Conservation (phyloP, 2,329 filamentous ascomycete genomes). For the Aspergillus phoenicis region DNA sequence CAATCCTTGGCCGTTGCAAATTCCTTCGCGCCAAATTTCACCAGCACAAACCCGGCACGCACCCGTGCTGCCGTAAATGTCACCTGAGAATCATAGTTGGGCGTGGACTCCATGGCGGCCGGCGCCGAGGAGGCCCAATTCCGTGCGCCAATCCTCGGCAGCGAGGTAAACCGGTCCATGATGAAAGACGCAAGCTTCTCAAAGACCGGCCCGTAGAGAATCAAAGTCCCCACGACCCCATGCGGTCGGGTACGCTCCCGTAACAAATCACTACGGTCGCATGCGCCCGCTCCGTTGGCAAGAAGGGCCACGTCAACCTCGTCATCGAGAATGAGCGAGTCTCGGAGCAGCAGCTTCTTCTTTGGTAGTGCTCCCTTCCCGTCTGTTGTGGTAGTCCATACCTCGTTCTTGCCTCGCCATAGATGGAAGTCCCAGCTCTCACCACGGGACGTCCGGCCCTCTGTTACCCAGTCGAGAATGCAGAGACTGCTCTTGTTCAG, state of each 20-base stretch:
- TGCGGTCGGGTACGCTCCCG: slow-evolving; percentile 70
- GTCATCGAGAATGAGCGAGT: slow-evolving; percentile 75
- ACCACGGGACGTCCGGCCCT: slow-evolving; percentile 79
- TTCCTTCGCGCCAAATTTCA: slow-evolving; percentile 84
- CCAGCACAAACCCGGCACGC: slow-evolving; percentile 74
- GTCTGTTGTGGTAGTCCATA: slow-evolving; percentile 45
- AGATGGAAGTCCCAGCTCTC: slow-evolving; percentile 83
- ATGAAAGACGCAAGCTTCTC: slow-evolving; percentile 71
- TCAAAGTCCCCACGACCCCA: slow-evolving; percentile 80
- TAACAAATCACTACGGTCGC: slow-evolving; percentile 31
- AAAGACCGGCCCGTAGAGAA: slow-evolving; percentile 75
- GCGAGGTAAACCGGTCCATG: slow-evolving; percentile 71
- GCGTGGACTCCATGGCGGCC: slow-evolving; percentile 25
- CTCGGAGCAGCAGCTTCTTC: slow-evolving; percentile 73
- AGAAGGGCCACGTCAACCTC: slow-evolving; percentile 38
- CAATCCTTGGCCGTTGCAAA: slow-evolving; percentile 81
- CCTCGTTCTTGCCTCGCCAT: slow-evolving; percentile 85
- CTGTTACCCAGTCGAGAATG: slow-evolving; percentile 90
- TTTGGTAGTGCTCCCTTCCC: slow-evolving; percentile 32
- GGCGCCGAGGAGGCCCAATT: slow-evolving; percentile 60
- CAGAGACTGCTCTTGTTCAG: slow-evolving; percentile 63
- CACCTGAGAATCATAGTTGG: slow-evolving; percentile 55
- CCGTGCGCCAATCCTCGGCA: slow-evolving; percentile 80
- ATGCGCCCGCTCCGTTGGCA: slow-evolving; percentile 34
- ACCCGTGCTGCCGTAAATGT: slow-evolving; percentile 83